These are phyloP conservation scores for Capsella rubella DNA, from an alignment of 441 rosid species.

Conservation along the genomic window DNA sequence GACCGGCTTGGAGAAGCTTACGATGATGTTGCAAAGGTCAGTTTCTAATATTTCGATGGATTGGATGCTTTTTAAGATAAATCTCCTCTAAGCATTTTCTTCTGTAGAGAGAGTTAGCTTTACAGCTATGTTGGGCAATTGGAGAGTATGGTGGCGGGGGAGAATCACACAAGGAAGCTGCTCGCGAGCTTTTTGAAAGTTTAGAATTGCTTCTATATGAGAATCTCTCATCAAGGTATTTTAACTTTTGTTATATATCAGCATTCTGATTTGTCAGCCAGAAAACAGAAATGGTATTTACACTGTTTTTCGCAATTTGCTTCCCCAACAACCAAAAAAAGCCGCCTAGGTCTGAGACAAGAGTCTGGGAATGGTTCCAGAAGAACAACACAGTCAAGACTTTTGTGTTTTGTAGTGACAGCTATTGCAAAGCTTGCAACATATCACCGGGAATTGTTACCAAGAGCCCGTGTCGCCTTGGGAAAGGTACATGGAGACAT, in stretches of 20 bases:
- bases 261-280: conserved; percentile 17
- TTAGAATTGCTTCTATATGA: conserved; percentile 92
- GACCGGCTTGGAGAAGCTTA: conserved; percentile 98
- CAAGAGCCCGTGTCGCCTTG: conserved; percentile 93
- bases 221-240: conserved; percentile 86
- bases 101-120: conserved; percentile 82
- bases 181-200: conserved; percentile 97
- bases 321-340: conserved; percentile 42
- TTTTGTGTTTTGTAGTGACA: conserved; percentile 90
- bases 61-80: conserved; percentile 1
- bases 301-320: conserved; percentile 27
- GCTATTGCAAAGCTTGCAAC: conserved; percentile 96
- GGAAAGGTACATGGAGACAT: conserved; percentile 66
- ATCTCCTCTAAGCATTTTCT: conserved; percentile 32
- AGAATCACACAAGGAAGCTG: conserved; percentile 85
- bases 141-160: conserved; percentile 99
- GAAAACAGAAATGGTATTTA: conserved; percentile 22
- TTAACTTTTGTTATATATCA: conserved; percentile 9
- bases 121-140: conserved; percentile 96
- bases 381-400: conserved; percentile 83
- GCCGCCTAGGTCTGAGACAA: conserved; percentile 82
- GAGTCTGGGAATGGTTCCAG: conserved; percentile 60
- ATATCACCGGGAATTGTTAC: conserved; percentile 75
- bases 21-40: conserved; percentile 90
- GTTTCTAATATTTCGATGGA: conserved; percentile 25